Evolutionary conservation across 179 eudicot genomes (phyloP).

Genomic region (Silene noctiflora): DNA sequence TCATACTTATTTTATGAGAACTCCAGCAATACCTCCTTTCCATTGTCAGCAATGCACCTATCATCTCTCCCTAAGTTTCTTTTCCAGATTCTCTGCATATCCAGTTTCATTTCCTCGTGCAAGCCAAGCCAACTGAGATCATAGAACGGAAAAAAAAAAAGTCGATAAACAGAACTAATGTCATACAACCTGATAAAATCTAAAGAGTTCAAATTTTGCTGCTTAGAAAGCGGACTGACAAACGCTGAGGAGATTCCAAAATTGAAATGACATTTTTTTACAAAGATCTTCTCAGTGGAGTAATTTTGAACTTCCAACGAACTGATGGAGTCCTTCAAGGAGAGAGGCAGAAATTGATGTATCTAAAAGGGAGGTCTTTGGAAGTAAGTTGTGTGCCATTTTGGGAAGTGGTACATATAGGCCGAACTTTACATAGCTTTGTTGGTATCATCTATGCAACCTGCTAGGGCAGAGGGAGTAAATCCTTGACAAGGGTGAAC

Average conservation of each 20-base stretch:
- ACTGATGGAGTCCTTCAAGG: background rate
- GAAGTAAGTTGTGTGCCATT: no score
- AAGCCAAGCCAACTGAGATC: constrained; percentile 79
- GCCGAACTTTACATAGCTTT: no score
- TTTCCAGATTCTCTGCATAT: constrained; percentile 98
- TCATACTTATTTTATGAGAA: constrained; percentile 1
- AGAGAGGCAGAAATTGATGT: background rate
- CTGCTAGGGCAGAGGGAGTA: no score
- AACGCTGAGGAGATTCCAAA: constrained; percentile 7
- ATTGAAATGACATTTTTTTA: background rate
- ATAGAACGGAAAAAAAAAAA: constrained; percentile 13
- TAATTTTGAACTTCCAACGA: background rate
- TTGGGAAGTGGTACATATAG: no score
- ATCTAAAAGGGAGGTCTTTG: background rate
- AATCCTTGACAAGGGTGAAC: no score
- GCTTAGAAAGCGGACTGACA: background rate
- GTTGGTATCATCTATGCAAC: no score
- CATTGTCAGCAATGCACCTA: constrained; percentile 93
- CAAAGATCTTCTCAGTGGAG: background rate
- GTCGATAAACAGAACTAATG: constrained; percentile 8
- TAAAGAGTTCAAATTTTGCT: background rate
- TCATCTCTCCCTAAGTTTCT: constrained; percentile 99
- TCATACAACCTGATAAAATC: no score
- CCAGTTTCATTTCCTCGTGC: constrained; percentile 90
- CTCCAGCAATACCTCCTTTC: constrained; percentile 72